phyloP scores from a whole-genome alignment of 2,329 filamentous ascomycete species.

The Penicillium sp. region DNA sequence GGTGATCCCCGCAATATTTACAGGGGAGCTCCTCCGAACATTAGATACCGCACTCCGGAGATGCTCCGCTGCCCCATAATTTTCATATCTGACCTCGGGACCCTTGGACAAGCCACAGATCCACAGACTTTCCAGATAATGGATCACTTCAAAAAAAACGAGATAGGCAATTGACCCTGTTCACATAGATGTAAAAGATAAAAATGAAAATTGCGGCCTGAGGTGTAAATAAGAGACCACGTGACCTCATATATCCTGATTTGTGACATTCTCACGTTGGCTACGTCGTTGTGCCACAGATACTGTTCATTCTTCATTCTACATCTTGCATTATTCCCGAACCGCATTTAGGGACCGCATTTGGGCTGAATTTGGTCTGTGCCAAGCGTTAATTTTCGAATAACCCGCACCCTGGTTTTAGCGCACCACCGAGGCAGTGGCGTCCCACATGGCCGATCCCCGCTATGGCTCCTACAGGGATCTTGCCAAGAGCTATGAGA shows the following conservation, averaged over 20 bases:
- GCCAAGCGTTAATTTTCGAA: background rate
- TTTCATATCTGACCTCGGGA: no score
- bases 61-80: background rate
- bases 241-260: background rate
- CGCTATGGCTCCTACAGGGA: slow-evolving; percentile 29
- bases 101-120: no score
- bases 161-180: background rate
- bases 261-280: background rate
- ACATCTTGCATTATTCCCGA: background rate
- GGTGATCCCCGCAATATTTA: background rate
- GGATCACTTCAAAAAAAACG: background rate
- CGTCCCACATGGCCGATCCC: slow-evolving; percentile 28
- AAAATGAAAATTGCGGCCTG: background rate
- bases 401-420: background rate
- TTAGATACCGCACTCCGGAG: background rate
- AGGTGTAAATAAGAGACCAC: background rate
- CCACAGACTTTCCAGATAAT: background rate
- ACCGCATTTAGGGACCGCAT: background rate
- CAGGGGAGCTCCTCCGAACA: background rate
- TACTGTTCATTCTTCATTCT: background rate
- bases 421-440: background rate
- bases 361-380: background rate
- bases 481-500: slow-evolving; percentile 26
- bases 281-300: background rate
- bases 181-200: background rate